Evolutionary conservation across 345 rosid genomes (phyloP), one percentile per base, ranked within the genome.

Genomic region (Brassica cretica): DNA sequence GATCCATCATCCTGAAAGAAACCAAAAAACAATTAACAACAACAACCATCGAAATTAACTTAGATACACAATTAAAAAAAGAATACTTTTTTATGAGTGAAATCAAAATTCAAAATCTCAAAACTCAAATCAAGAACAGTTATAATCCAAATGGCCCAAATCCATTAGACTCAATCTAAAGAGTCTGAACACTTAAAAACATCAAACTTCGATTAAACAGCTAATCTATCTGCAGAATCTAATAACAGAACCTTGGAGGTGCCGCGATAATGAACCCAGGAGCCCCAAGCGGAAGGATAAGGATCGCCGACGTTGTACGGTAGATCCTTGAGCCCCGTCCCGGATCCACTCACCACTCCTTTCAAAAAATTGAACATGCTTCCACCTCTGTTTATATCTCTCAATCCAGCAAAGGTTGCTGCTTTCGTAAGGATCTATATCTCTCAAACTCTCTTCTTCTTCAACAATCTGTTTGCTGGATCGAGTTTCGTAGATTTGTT

Each of bases 261-360:
- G 76, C 99, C 99, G 35, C 92, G 97, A 76, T 81, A 86, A 81
- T 95, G 99, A 73, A 88, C 77, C 98, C 99, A 95, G 15, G 97
- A 91, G 70, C 96, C 98, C 98, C 98, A 95, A 67, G 98, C 90
- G 41, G 96, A 83, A 71, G 93, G 87, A 51, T 89, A 91, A 80
- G 97, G 96, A 46, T 91, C 98, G 66, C 94, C 97, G 32, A 95
- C 88, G 84, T 84, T 89, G 80, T 92, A 95, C 35, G 99, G 99
- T 29, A 95, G 94, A 91, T 95, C 98, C 84, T 93, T 95, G 46
- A 91, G 83, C 10, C 98, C 99, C 9, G 99, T 69, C 11, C 96
- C 97, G 71, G 99, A 95, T 90, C 98, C 99, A 68, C 64, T 91
- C 21, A 95, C 99, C 64, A 95, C 99, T 75, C 86, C 98, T 65